A percentile compares a stretch with the other conserved stretches of the same genome.
phyloP scores from a whole-genome alignment of 352 stramenopile genomes.

The Aphanomyces astaci region DNA sequence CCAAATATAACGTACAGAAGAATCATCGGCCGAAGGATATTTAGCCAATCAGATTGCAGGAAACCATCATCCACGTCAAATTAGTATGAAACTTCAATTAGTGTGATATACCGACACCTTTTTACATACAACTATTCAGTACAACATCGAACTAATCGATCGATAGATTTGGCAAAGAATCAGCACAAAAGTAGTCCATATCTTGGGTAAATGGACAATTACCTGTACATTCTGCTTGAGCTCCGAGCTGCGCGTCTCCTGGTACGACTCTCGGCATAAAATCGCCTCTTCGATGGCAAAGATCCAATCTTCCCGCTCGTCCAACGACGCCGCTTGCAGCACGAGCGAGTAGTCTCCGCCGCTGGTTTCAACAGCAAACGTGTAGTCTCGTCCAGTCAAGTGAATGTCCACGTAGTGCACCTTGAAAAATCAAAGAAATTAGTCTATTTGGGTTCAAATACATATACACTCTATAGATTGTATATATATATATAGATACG shows the following conservation, averaged over 20 bases:
- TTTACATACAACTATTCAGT: neutral
- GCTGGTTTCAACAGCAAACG: conserved; percentile 55
- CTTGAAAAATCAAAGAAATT: no score
- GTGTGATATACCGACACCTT: neutral
- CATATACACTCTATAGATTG: no score
- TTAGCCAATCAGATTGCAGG: no score
- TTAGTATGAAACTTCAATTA: neutral
- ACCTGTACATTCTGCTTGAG: neutral
- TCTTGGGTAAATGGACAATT: neutral
- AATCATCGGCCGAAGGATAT: no score
- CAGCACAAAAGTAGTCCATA: no score
- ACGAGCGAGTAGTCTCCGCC: conserved; percentile 46
- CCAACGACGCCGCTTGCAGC: conserved; percentile 45
- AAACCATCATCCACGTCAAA: no score
- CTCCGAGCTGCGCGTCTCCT: conserved; percentile 21
- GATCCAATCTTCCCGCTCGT: conserved; percentile 69
- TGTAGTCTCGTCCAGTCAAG: conserved; percentile 40
- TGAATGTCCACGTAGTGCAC: conserved; percentile 68
- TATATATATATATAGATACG: no score
- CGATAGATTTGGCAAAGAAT: no score
- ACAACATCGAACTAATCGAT: no score
- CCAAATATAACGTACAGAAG: no score
- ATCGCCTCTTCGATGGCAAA: conserved; percentile 71
- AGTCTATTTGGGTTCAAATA: no score
- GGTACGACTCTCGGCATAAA: conserved; percentile 63